Evolutionary conservation across 2,329 filamentous ascomycete genomes (phyloP), one percentile per base, ranked within the genome.

Genomic region (Alternaria sp.): DNA sequence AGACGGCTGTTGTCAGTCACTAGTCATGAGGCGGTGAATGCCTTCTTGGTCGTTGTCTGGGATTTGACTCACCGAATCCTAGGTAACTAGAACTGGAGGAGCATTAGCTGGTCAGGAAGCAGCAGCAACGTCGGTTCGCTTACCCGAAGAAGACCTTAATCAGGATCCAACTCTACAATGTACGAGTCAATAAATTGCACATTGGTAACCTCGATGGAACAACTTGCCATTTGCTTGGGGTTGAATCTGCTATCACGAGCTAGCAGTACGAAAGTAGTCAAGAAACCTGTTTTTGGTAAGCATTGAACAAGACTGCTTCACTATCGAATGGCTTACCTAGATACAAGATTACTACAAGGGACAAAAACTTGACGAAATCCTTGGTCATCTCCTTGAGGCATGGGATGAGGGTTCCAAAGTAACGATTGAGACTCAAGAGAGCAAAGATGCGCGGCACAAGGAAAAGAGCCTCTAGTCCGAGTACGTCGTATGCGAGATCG

Each of bases 301-400:
- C 11, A 27, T 67, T 40, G 58, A 41, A 36, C 22, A 28, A 50
- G 14, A 36, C 14, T 32, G 9, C 44, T 32, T 5, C 43, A 43
- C 34, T 11, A 20, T 30, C 40, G 9, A 16, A 11, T 27, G 20
- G 20, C 59, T 65, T 73, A 87, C 86, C 92, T 49, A 95, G 81
- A 75, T 97, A 97, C 54, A 97, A 81, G 55, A 97, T 90, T 49
- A 92, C 82, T 44, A 96, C 91, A 27, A 94, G 85, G 2, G 92
- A 90, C 57, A 88, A 75, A 62, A 95, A 97, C 73, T 94, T 94
- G 77, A 94, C 79, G 75, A 97, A 97, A 75, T 97, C 93, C 78
- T 94, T 94, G 40, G 91, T 87, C 94, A 97, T 97, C 76, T 94
- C 92, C 76, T 95, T 95, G 52, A 97, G 84, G 65, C 94, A 96